Base-by-base conservation (phyloP, 495 filamentous ascomycete species). In the Podospora tetraspora region DNA sequence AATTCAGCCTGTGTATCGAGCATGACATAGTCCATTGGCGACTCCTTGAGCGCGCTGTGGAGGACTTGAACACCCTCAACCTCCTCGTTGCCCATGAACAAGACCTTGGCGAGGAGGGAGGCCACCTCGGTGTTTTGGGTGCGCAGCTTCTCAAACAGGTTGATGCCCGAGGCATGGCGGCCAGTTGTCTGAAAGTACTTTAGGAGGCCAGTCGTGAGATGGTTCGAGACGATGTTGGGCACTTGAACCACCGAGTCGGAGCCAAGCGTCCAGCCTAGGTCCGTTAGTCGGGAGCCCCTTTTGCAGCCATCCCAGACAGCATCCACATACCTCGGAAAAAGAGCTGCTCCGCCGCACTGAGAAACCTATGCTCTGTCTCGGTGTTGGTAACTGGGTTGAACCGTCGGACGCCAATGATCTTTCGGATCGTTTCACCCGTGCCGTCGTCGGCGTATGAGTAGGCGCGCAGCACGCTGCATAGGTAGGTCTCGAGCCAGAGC, bases 331-430 rank as follows among this genome's bases (percentile, higher is more conserved):
- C 95, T 78, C 92, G 84, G 82, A 98, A 98, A 79, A 98, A 99
- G 21, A 99, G 83, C 69, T 89, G 90, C 78, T 98, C 95, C 16
- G 96, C 95, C 21, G 96, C 93, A 75, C 96, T 93, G 62, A 99
- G 83, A 79, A 99, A 99, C 69, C 90, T 92, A 75, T 99, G 96
- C 76, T 99, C 95, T 68, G 93, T 92, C 77, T 99, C 95, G 13
- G 95, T 99, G 74, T 90, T 98, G 27, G 92, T 97, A 64, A 98
- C 92, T 0, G 95, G 95, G 76, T 99, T 98, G 83, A 99, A 99
- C 60, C 95, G 89, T 69, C 95, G 84, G 24, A 97, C 92, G 19
- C 94, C 96, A 68, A 97, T 89, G 68, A 99, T 97, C 80, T 92
- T 94, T 76, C 91, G 90, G 72, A 97, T 96, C 3, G 89, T 88